phyloP scores from a whole-genome alignment of 2,329 filamentous ascomycete species.

The Phialemonium atrogriseum region DNA sequence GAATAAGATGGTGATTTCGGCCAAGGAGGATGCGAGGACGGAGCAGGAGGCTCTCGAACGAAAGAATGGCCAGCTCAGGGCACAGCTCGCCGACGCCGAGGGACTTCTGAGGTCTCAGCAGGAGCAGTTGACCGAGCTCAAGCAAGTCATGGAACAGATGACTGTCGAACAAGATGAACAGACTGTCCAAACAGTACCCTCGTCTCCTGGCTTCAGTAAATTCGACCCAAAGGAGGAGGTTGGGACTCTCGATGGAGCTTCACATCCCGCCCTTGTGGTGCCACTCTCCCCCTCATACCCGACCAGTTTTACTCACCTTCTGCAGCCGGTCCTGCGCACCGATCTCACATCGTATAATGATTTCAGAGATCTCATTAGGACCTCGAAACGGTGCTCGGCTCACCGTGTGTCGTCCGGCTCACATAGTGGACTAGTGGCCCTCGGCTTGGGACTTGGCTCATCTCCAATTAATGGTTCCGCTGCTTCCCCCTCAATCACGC shows the following conservation, averaged over 20 bases:
- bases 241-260: slow-evolving; percentile 24
- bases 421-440: slow-evolving; percentile 19
- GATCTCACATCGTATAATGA: slow-evolving; percentile 79
- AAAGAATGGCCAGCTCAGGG: slow-evolving; percentile 79
- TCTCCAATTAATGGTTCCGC: slow-evolving; percentile 50
- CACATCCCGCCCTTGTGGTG: slow-evolving; percentile 31
- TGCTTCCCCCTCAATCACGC: slow-evolving; percentile 44
- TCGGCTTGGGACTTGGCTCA: slow-evolving; percentile 36
- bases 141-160: slow-evolving; percentile 87
- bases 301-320: slow-evolving; percentile 70
- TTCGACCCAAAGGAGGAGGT: slow-evolving; percentile 51
- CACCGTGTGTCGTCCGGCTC: slow-evolving; percentile 58
- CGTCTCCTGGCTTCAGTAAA: slow-evolving; percentile 68
- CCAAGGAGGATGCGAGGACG: slow-evolving; percentile 79
- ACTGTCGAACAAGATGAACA: slow-evolving; percentile 64
- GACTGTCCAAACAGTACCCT: slow-evolving; percentile 65
- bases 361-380: slow-evolving; percentile 67
- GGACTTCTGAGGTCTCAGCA: slow-evolving; percentile 79
- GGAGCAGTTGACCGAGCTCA: slow-evolving; percentile 86
- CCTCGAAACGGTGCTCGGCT: slow-evolving; percentile 49
- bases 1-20: slow-evolving; percentile 93
- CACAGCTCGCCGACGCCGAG: slow-evolving; percentile 82
- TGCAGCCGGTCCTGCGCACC: slow-evolving; percentile 74
- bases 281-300: slow-evolving; percentile 46
- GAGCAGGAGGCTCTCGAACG: slow-evolving; percentile 75